Evolutionary conservation across 2,329 filamentous ascomycete species (phyloP).

Genomic region (Cladosporium sp.): DNA sequence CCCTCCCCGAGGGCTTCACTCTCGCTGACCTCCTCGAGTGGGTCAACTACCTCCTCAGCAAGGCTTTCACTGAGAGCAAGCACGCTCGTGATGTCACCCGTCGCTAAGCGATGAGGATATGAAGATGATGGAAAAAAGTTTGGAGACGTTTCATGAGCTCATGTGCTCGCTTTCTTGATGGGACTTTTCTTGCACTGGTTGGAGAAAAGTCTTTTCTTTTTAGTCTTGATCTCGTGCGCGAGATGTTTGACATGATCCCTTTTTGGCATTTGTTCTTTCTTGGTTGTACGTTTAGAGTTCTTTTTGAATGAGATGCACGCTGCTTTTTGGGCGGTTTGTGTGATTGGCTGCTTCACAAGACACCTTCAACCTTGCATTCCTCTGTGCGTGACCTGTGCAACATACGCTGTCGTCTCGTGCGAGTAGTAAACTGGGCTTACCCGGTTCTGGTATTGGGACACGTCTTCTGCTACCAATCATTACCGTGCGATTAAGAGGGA

Average conservation of each 20-base stretch:
- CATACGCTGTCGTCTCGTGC: too few species aligned
- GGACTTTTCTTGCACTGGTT: neutral
- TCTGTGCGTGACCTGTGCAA: too few species aligned
- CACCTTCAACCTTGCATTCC: neutral
- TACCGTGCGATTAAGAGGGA: too few species aligned
- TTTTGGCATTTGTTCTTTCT: neutral
- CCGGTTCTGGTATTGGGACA: too few species aligned
- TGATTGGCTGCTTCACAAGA: conserved; percentile 1
- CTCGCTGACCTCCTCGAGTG: conserved; percentile 25
- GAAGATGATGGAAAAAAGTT: neutral
- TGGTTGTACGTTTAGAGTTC: neutral
- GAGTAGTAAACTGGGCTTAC: too few species aligned
- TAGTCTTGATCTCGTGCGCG: too few species aligned
- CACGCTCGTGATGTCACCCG: conserved; percentile 19
- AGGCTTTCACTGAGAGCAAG: conserved; percentile 18
- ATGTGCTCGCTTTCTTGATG: neutral
- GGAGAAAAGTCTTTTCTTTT: too few species aligned
- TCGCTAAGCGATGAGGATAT: neutral
- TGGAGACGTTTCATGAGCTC: neutral
- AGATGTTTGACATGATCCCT: neutral
- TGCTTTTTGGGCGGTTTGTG: neutral
- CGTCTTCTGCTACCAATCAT: too few species aligned
- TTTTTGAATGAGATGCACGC: neutral
- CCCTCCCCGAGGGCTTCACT: conserved; percentile 25
- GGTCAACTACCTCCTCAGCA: conserved; percentile 24